Evolutionary conservation across 768 basidiomycete genomes (phyloP), one percentile per base, ranked within the genome.

Genomic region (Kwoniella mangroviensis): DNA sequence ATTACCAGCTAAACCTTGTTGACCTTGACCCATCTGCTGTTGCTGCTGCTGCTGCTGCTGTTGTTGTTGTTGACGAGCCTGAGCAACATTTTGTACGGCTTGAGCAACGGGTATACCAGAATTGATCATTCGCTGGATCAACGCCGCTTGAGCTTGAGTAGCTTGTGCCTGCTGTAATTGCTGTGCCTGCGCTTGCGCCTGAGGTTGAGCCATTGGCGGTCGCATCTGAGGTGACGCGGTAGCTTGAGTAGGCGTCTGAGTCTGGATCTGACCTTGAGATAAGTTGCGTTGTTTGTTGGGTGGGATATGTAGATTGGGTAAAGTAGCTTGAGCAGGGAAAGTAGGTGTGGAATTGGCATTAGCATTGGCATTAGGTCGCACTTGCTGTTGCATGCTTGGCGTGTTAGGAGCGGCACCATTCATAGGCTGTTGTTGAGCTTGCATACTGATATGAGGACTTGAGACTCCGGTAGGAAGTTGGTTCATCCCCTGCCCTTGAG

Each of bases 251-350:
- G 62, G 62, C 13, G 53, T 54, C 53, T 55, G 54, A 13, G 34
- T 54, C 24, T 63, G 68, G n/a, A 61, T 40, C 28, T 73, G 69
- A 12, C 56, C 66, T 40, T 72, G 74, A 26, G 71, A 60, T 22
- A 74, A 56, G 42, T 77, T 77, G 15, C 78, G 78, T 41, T 77
- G 76, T 56, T 76, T 77, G 60, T 66, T 73, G 3, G 74, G 49
- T 42, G 78, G 78, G 53, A 79, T 79, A 52, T 79, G 78, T 5
- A 79, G 72, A 55, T 79, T 79, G 11, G 65, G 58, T 6, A 73
- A 59, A 24, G 59, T 69, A 34, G 69, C 72, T 22, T 58, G 42
- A 6, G 65, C n/a, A 17, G 63, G 55, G 65, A 66, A 76, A 65
- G 72, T 69, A 51, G 61, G 45, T 51, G 26, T 64, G 49, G 54